Base-by-base conservation (phyloP, 139 green algal species). In the Coccomyxa sp. region DNA sequence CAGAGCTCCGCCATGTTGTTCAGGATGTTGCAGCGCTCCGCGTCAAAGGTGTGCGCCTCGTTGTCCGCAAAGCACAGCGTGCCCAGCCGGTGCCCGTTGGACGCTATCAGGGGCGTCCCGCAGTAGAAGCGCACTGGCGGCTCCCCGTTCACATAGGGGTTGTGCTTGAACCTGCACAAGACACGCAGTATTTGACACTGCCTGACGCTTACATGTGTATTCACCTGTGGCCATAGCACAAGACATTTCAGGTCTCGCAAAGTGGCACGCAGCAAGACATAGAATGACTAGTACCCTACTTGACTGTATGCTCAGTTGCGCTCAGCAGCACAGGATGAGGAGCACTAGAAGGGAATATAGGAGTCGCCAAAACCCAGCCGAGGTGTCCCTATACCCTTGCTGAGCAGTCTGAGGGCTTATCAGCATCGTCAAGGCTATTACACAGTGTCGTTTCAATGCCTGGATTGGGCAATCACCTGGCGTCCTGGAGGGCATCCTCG, bases 71-170 rank as follows among this genome's bases (percentile, higher is more conserved):
- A 69, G 74, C 74, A 87, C 75, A 90, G 50, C 10, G 86, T 88
- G 37, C 86, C 86, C 74, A 90, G 79, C 31, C 86, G 83, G 79
- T 90, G 86, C 22, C 86, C 86, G 39, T 90, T 88, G 74, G 71
- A 82, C 9, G 86, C 83, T 3, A 90, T 55, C 3, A 90, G 79
- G 8, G 86, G 86, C 18, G 86, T 82, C 0, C 86, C 86, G 34
- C 76, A 80, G 33, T 64, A 80, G 38, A 72, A 95, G 64, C 89
- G 89, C 73, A 93, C 91, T 79, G 83, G 77, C 6, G 88, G 88
- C 0, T 82, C 44, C 0, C 84, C 85, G 37, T 77, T 82, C 37
- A 94, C 90, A 14, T 92, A 83, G 5, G 77, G 68, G 76, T 92
- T 92, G 70, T 87, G 55, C 18, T 68, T 75, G 79, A 95, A 95